These are phyloP conservation scores for Ogataea trehaloabstinens DNA, from an alignment of 805 yeast genomes.

Conservation along the genomic window DNA sequence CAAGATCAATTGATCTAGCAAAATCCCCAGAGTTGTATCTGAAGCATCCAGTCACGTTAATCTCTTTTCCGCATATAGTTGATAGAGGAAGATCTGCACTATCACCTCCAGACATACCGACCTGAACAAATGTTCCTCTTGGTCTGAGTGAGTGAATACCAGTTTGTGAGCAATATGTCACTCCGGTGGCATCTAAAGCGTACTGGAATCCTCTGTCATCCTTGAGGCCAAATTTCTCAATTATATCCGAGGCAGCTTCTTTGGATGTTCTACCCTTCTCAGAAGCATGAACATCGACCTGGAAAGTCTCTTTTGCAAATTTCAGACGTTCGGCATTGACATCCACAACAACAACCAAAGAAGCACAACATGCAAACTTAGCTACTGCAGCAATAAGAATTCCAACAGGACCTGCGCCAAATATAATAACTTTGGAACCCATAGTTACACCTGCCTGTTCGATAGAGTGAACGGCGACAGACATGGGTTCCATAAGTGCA, in stretches of 20 bases:
- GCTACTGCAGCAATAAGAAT: conserved; percentile 26
- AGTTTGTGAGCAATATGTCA: conserved; percentile 14
- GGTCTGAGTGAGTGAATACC: conserved; percentile 18
- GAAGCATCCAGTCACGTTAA: conserved; percentile 9
- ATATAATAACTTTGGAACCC: conserved; percentile 39
- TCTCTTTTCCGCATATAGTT: conserved; percentile 10
- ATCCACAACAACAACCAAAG: conserved; percentile 11
- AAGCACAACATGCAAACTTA: conserved; percentile 9
- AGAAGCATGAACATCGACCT: conserved; percentile 10
- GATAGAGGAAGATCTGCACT: conserved; percentile 10
- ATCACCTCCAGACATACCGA: conserved; percentile 23
- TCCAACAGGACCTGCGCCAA: conserved; percentile 67
- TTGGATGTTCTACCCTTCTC: conserved; percentile 19
- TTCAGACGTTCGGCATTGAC: conserved; percentile 23
- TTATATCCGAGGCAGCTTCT: conserved; percentile 19
- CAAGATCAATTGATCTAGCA: conserved; percentile 8
- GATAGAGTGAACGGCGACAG: conserved; percentile 62
- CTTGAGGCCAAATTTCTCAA: conserved; percentile 8
- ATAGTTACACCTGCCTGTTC: conserved; percentile 40
- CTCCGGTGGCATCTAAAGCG: conserved; percentile 14
- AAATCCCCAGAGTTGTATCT: conserved; percentile 11
- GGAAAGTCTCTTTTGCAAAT: conserved; percentile 25
- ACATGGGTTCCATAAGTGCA: conserved; percentile 56
- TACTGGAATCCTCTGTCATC: conserved; percentile 8
- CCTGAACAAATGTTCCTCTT: conserved; percentile 25